Conservation (phyloP, 345 rosid genomes). For the Euphorbia peplus region DNA sequence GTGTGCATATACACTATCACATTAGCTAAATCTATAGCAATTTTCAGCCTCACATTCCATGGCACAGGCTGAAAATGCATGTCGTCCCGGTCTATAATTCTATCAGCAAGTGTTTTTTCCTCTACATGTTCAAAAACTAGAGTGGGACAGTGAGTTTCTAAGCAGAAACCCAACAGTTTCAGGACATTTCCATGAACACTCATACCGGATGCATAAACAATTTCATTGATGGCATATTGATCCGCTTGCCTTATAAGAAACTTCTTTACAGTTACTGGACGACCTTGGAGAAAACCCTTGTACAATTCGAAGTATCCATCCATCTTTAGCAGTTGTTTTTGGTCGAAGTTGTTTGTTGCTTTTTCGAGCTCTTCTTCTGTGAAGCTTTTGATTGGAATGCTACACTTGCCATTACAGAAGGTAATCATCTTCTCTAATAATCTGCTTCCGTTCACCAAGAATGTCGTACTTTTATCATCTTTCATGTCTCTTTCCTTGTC, state of each 20-base stretch:
- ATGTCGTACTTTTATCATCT: background rate
- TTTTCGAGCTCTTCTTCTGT: slow-evolving; percentile 12
- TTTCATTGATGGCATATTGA: background rate
- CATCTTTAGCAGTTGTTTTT: background rate
- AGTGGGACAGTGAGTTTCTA: slow-evolving; percentile 16
- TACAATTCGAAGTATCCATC: background rate
- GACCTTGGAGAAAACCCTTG: slow-evolving; percentile 14
- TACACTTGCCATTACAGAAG: slow-evolving; percentile 16
- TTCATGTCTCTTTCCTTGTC: background rate
- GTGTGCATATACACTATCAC: slow-evolving; percentile 22
- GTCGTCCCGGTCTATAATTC: background rate
- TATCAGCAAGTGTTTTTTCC: slow-evolving; percentile 9
- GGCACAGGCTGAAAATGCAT: slow-evolving; percentile 5
- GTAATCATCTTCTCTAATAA: slow-evolving; percentile 16
- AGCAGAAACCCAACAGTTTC: slow-evolving; percentile 31
- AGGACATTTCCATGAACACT: slow-evolving; percentile 17
- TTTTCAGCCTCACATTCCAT: slow-evolving; percentile 20
- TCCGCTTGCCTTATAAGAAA: background rate
- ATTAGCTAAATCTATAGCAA: slow-evolving; percentile 22
- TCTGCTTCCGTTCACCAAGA: slow-evolving; percentile 18
- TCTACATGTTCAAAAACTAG: slow-evolving; percentile 14
- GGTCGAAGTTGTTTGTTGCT: slow-evolving; percentile 10
- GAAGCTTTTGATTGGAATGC: slow-evolving; percentile 13
- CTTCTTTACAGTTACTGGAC: slow-evolving; percentile 14
- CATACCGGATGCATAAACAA: slow-evolving; percentile 14